Conservation (phyloP, 2,329 filamentous ascomycete species). For the Curvularia verruculosa region DNA sequence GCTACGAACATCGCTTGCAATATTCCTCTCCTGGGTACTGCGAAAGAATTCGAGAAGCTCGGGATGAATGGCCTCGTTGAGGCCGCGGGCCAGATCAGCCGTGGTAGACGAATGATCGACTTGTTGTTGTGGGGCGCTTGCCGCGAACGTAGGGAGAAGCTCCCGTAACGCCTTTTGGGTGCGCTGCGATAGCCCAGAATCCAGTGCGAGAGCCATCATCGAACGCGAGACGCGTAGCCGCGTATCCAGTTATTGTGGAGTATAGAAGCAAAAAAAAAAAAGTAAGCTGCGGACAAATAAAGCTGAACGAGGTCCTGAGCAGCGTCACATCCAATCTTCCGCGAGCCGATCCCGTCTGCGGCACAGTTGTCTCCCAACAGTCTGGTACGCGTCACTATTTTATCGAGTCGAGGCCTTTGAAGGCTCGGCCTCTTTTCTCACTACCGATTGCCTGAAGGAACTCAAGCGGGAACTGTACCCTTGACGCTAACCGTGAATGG, state of each 20-base stretch:
- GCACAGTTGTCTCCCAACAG: conserved; percentile 16
- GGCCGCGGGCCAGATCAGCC: conserved; percentile 35
- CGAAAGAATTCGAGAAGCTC: conserved; percentile 40
- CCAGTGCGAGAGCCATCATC: conserved; percentile 22
- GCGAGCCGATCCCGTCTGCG: conserved; percentile 16
- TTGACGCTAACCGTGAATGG: conserved; percentile 2
- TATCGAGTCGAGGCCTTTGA: conserved; percentile 9
- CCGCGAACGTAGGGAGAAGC: conserved; percentile 16
- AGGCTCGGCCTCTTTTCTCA: neutral
- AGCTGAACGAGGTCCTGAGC: neutral
- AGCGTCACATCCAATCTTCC: conserved; percentile 1
- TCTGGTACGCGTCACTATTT: conserved; percentile 16
- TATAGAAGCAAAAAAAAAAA: neutral
- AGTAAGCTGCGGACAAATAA: neutral
- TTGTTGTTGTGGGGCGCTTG: conserved; percentile 14
- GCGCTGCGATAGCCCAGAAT: conserved; percentile 37
- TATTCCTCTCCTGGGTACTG: conserved; percentile 31
- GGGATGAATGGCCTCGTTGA: conserved; percentile 36
- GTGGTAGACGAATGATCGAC: conserved; percentile 13
- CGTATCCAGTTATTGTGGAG: conserved; percentile 4
- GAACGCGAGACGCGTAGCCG: conserved; percentile 2
- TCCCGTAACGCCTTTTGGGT: conserved; percentile 25
- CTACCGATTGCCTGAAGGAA: neutral
- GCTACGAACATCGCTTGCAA: conserved; percentile 26
- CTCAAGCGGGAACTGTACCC: conserved; percentile 9